phyloP scores from a whole-genome alignment of 2,329 filamentous ascomycete genomes.

The Aspergillus flavus region DNA sequence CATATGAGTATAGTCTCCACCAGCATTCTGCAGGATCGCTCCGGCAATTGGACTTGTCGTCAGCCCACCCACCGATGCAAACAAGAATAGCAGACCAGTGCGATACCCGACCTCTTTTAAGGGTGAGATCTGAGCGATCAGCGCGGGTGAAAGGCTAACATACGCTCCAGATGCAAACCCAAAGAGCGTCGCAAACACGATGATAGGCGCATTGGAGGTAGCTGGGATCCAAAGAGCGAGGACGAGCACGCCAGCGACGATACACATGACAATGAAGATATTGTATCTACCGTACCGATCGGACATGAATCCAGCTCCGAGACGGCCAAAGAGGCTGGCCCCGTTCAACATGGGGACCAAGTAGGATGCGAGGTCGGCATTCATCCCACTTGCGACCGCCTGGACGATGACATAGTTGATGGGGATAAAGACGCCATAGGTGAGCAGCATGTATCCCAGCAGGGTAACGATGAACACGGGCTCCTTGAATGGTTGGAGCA shows the following conservation, averaged over 20 bases:
- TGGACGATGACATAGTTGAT: conserved; percentile 25
- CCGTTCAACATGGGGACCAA: conserved; percentile 26
- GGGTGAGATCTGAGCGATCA: conserved; percentile 66
- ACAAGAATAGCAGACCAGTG: conserved; percentile 62
- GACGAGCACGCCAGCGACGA: conserved; percentile 16
- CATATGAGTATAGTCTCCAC: conserved; percentile 59
- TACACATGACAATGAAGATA: conserved; percentile 14
- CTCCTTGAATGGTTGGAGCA: conserved; percentile 29
- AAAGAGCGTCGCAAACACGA: conserved; percentile 65
- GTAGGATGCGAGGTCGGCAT: conserved; percentile 18
- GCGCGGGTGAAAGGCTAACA: conserved; percentile 60
- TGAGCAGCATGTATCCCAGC: conserved; percentile 28
- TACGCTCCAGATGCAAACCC: conserved; percentile 68
- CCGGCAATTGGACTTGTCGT: conserved; percentile 69
- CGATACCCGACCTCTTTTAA: conserved; percentile 68
- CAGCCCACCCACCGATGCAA: conserved; percentile 64
- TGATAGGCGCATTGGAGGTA: conserved; percentile 55
- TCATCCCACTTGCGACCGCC: conserved; percentile 22
- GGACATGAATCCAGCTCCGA: conserved; percentile 14
- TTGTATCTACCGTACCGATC: conserved; percentile 25
- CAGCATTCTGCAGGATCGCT: conserved; percentile 55
- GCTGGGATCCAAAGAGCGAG: conserved; percentile 31
- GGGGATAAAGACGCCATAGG: conserved; percentile 33
- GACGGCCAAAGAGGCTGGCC: conserved; percentile 25
- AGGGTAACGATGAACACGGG: conserved; percentile 25